phyloP scores from a whole-genome alignment of 768 basidiomycete genomes.

The Suillus subaureus region DNA sequence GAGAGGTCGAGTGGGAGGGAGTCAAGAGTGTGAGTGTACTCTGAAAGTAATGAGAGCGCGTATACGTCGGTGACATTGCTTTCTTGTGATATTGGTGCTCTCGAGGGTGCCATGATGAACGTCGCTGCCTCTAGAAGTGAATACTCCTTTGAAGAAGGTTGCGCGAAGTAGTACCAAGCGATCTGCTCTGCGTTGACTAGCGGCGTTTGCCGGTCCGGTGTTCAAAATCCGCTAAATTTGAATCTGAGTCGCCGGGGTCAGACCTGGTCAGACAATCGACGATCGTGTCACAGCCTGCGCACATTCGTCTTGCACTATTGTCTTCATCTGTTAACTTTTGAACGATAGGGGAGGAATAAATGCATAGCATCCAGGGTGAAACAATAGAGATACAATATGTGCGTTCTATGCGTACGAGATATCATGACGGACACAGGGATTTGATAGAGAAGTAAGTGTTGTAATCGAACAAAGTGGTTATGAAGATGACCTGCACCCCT shows the following conservation, averaged over 20 bases:
- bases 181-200: neutral
- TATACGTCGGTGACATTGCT: slow-evolving; percentile 50
- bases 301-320: slow-evolving; percentile 7
- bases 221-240: slow-evolving; percentile 3
- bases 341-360: slow-evolving; percentile 2
- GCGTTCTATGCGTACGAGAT: slow-evolving; percentile 19
- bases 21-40: slow-evolving; percentile 92
- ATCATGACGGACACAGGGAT: slow-evolving; percentile 26
- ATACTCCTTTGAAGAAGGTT: neutral
- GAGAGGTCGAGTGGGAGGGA: slow-evolving; percentile 93
- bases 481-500: slow-evolving; percentile 11
- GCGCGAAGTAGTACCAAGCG: neutral
- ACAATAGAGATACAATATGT: slow-evolving; percentile 25
- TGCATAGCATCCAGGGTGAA: slow-evolving; percentile 12
- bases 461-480: slow-evolving; percentile 10
- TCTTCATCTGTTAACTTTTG: neutral
- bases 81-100: slow-evolving; percentile 30
- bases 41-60: slow-evolving; percentile 70
- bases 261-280: neutral
- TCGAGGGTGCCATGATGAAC: slow-evolving; percentile 39
- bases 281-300: neutral
- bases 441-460: slow-evolving; percentile 14
- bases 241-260: neutral
- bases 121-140: neutral
- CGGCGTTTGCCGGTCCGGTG: slow-evolving; percentile 35